Evolutionary conservation across 176 grass and related monocot genomes (phyloP), one percentile per base, ranked within the genome.

Genomic region (Bonia amplexicaulis): DNA sequence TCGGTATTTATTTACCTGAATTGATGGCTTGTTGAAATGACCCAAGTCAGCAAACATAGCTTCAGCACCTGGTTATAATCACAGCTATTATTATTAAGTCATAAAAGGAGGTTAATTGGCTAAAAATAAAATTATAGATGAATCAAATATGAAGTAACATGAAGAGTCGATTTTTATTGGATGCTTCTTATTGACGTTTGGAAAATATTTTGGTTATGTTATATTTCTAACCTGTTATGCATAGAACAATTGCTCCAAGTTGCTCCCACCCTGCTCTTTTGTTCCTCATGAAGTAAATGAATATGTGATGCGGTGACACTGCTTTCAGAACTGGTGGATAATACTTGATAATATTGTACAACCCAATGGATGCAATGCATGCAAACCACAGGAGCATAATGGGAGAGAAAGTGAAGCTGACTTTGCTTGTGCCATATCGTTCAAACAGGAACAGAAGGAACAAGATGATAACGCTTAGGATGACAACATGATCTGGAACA

Each of bases 31-130:
- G 89, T 87, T 91, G 84, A 96, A 96, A 86, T 91, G 94, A 68
- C 94, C 94, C 76, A 96, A 77, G 61, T 96, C 94, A 84, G 94
- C 94, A 69, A 96, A 96, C 94, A 96, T 91, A 55, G 94, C 94
- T 86, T 96, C 91, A 22, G 91, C 91, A 90, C 94, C 94, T 96
- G 81, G 82, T 91, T 10, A 55, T 76, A 40, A 88, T 54, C 9
- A 58, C 53, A 52, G 0, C 5, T 81, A 64, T 62, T 69, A 63
- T 5, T 77, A 64, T 62, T 69, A 63, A 79, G 57, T 69, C 23
- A 51, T 41, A 1, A 27, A 7, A 54, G 22, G 33, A 62, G 47
- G 74, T 55, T 35, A 54, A 35, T 35, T 14, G 22, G 45, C 39
- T 46, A 70, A 75, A 63, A 52, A 14, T 4, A 69, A 51, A 40